Evolutionary conservation across 495 filamentous ascomycete species (phyloP).

Genomic region (Penicillium canescens): DNA sequence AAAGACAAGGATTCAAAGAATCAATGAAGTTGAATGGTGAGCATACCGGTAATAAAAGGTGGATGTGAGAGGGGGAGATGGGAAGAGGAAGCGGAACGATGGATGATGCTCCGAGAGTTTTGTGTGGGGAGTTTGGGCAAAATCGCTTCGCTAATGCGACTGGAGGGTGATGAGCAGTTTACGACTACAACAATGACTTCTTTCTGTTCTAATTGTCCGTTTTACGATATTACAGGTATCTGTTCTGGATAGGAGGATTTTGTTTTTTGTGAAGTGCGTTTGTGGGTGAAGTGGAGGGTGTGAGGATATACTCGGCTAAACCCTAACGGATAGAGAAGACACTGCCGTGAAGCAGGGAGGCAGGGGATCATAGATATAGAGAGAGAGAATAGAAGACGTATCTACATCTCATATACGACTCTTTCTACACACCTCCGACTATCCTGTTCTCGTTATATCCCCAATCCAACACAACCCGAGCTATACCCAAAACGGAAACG

Average conservation of each 20-base stretch:
- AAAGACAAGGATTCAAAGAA: not conserved
- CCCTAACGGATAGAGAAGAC: constrained; percentile 31
- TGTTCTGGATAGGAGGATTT: not conserved
- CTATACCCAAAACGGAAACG: too few species aligned
- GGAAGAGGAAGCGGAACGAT: constrained; percentile 9
- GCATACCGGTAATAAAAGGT: constrained; percentile 13
- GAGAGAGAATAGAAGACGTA: too few species aligned
- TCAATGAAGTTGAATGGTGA: not conserved
- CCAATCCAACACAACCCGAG: too few species aligned
- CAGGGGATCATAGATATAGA: too few species aligned
- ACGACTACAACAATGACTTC: not conserved
- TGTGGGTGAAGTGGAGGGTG: constrained; percentile 23
- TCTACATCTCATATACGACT: too few species aligned
- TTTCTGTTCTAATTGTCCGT: not conserved
- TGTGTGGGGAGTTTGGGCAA: constrained; percentile 25
- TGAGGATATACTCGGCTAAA: constrained; percentile 40
- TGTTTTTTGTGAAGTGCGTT: constrained; percentile 3
- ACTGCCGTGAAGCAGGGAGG: not conserved
- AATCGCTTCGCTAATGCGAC: constrained; percentile 33
- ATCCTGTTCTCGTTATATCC: not conserved
- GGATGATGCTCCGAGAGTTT: constrained; percentile 26
- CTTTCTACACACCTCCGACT: too few species aligned
- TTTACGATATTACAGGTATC: too few species aligned
- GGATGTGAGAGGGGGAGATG: constrained; percentile 7
- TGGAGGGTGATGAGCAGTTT: constrained; percentile 17